A percentile compares a stretch with the other conserved stretches of the same genome.
These are phyloP conservation scores for Sporisorium exsertum DNA, from an alignment of 1,284 basidiomycete genomes.

Conservation along the genomic window DNA sequence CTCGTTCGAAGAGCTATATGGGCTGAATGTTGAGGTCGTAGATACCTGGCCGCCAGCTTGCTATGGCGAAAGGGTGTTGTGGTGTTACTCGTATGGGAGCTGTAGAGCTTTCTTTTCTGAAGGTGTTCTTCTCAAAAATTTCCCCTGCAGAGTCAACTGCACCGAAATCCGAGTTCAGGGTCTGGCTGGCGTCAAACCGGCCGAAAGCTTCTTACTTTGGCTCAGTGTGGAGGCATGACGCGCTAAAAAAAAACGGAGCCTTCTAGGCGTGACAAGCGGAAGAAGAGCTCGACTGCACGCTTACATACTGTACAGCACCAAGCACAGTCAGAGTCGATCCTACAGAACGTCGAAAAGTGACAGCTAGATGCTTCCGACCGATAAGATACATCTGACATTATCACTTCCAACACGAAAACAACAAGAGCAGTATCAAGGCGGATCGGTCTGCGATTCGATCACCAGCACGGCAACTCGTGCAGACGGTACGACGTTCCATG, in stretches of 20 bases:
- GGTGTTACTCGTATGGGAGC: too few species aligned
- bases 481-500: neutral
- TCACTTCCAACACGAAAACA: neutral
- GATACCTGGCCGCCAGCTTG: neutral
- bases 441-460: neutral
- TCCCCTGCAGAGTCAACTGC: neutral
- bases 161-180: constrained; percentile 32
- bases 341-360: neutral
- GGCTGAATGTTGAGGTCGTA: neutral
- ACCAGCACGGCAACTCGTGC: neutral
- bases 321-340: neutral
- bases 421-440: neutral
- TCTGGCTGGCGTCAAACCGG: constrained; percentile 2
- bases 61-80: neutral
- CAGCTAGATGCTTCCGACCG: neutral
- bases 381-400: neutral
- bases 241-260: neutral
- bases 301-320: constrained; percentile 29
- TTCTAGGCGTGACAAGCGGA: neutral
- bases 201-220: constrained; percentile 2
- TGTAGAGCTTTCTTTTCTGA: neutral
- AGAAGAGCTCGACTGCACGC: constrained; percentile 21
- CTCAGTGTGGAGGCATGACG: constrained; percentile 38
- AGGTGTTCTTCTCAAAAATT: constrained; percentile 45
- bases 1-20: too few species aligned